Conservation (phyloP, 495 filamentous ascomycete genomes). For the Penicillium canescens region DNA sequence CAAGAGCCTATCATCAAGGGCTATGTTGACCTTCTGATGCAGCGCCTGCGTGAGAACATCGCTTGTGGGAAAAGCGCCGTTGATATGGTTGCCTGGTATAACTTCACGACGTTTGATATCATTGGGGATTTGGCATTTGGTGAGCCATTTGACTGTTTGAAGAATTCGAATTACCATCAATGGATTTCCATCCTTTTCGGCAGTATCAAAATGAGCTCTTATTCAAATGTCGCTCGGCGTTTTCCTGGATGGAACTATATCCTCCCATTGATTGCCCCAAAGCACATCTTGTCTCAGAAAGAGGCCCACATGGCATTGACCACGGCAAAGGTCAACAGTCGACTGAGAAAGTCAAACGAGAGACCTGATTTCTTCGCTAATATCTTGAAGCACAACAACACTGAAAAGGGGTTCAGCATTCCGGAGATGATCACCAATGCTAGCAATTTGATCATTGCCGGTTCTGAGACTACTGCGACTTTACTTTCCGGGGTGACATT, state of each 20-base stretch:
- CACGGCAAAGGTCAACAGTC: slow-evolving; percentile 10
- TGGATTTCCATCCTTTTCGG: slow-evolving; percentile 56
- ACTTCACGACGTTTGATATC: slow-evolving; percentile 62
- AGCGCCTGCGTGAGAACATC: slow-evolving; percentile 38
- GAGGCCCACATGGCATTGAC: slow-evolving; percentile 18
- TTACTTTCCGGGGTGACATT: slow-evolving; percentile 53
- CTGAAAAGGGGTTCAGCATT: slow-evolving; percentile 36
- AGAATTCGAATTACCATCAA: slow-evolving; percentile 49
- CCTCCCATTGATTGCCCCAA: slow-evolving; percentile 17
- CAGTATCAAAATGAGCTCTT: slow-evolving; percentile 23
- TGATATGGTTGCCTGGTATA: slow-evolving; percentile 56
- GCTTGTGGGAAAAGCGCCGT: slow-evolving; percentile 17
- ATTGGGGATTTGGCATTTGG: slow-evolving; percentile 63
- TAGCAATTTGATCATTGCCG: slow-evolving; percentile 44
- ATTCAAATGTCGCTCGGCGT: slow-evolving; percentile 23
- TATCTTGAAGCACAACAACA: slow-evolving; percentile 20
- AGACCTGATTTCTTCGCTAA: slow-evolving; percentile 22
- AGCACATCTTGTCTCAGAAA: slow-evolving; percentile 24
- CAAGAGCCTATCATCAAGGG: slow-evolving; percentile 46
- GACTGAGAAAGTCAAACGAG: slow-evolving; percentile 18
- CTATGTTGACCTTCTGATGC: slow-evolving; percentile 49
- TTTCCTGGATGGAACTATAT: slow-evolving; percentile 13
- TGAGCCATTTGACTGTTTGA: slow-evolving; percentile 56
- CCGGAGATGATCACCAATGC: slow-evolving; percentile 44
- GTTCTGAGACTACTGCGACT: slow-evolving; percentile 64